phyloP scores from a whole-genome alignment of 495 filamentous ascomycete genomes.

The Talaromyces liani region DNA sequence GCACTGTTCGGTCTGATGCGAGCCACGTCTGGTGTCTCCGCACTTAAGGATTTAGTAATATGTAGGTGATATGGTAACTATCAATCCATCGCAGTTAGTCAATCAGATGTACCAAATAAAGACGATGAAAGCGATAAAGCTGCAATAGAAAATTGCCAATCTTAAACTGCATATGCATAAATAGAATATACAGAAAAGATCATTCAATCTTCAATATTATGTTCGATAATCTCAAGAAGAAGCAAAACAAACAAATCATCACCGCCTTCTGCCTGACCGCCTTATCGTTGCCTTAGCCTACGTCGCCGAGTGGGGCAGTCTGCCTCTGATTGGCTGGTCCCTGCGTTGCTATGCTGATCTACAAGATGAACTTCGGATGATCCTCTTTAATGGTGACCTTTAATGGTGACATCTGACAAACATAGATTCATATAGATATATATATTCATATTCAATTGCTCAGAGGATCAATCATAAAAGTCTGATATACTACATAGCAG shows the following conservation, averaged over 20 bases:
- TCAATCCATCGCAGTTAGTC: background rate
- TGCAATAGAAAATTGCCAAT: background rate
- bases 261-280: background rate
- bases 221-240: background rate
- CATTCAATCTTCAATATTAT: too few relatives aligned
- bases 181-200: background rate
- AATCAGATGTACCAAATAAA: background rate
- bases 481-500: slow-evolving; percentile 6
- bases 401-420: background rate
- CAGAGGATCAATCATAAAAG: background rate
- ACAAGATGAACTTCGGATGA: too few relatives aligned
- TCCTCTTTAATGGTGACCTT: too few relatives aligned
- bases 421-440: background rate
- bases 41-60: background rate
- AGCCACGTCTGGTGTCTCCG: slow-evolving; percentile 5
- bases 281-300: slow-evolving; percentile 5
- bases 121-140: background rate
- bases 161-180: background rate
- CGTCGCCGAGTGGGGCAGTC: background rate
- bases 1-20: background rate
- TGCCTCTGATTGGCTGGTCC: background rate
- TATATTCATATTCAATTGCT: background rate
- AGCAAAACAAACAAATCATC: slow-evolving; percentile 6
- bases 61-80: background rate
- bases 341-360: background rate